Conservation (phyloP, 1,139 yeast genomes). For the Pichia sp. region DNA sequence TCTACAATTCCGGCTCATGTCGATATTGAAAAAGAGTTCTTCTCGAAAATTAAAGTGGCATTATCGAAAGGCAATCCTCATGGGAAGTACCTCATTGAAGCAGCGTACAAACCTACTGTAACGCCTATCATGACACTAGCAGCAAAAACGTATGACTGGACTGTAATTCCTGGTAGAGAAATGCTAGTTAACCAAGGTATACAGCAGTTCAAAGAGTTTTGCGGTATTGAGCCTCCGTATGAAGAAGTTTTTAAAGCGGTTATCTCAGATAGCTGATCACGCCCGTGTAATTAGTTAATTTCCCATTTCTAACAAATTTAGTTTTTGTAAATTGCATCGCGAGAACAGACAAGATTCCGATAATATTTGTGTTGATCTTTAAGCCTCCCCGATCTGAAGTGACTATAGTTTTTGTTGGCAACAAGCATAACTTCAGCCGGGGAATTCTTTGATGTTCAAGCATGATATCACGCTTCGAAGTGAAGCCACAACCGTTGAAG, state of each 20-base stretch:
- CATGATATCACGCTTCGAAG: not conserved
- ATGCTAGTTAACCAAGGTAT: constrained; percentile 93
- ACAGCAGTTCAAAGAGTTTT: constrained; percentile 77
- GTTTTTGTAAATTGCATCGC: too few relatives aligned
- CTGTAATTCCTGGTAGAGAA: constrained; percentile 77
- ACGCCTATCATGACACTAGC: constrained; percentile 86
- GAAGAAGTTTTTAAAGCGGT: constrained; percentile 59
- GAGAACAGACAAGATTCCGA: not conserved
- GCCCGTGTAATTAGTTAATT: too few relatives aligned
- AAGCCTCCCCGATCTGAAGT: too few relatives aligned
- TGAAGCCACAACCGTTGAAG: not conserved
- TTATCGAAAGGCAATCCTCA: constrained; percentile 41
- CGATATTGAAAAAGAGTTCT: constrained; percentile 56
- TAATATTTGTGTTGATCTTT: not conserved
- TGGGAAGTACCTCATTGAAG: constrained; percentile 67
- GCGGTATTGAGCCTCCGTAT: constrained; percentile 65
- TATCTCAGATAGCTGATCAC: constrained; percentile 23
- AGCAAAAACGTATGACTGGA: constrained; percentile 55
- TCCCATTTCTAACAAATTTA: too few relatives aligned
- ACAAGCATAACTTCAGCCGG: too few relatives aligned
- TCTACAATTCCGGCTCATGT: constrained; percentile 89
- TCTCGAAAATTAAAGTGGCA: constrained; percentile 42
- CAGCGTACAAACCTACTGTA: constrained; percentile 84
- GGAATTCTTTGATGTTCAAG: not conserved
- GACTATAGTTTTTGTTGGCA: too few relatives aligned